Base-by-base conservation (phyloP, 164 flowering plant species). In the Stephania japonica region DNA sequence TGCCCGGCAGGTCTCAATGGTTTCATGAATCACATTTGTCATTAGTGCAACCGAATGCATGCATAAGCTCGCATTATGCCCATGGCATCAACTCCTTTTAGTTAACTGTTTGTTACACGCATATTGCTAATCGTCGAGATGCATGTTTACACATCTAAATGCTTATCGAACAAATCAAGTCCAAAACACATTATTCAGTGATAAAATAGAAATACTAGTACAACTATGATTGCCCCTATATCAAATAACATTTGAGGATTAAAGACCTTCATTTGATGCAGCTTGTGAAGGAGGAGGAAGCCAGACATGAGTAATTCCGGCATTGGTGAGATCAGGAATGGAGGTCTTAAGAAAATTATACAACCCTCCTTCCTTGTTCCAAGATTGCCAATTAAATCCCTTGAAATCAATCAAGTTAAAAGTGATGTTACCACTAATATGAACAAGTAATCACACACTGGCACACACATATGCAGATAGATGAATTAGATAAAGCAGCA, bases 301-400 rank as follows among this genome's bases (percentile, higher is more conserved):
- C 98, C 96, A 89, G 63, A 87, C 91, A 80, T 89, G 94, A 12
- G 93, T 87, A 25, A 88, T 78, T 44, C 94, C 93, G 19, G 90
- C 88, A 23, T 42, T 68, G 14, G 88, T 86, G 13, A 91, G 53
- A 16, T 89, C 91, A 42, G 83, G 77, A 32, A 84, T 73, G 1
- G 73, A 47, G 23, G 56, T 80, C 47, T 70, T 81, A 14, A 92
- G 83, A 14, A 77, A 81, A 69, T 86, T 86, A 80, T 88, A 92
- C 87, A 85, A 83, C n/a, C 90, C 92, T 27, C 87, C 90, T 68
- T 74, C 73, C 50, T 83, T 85, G 13, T 81, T 85, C 75, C 83
- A 75, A 26, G 98, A 92, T 41, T 83, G 90, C 94, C 96, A 91
- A 49, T 86, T 89, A 79, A 89, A 93, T 3, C 96, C 96, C 96